These are phyloP conservation scores for Rosa multiflora DNA, from an alignment of 306 rosid species.

Conservation along the genomic window DNA sequence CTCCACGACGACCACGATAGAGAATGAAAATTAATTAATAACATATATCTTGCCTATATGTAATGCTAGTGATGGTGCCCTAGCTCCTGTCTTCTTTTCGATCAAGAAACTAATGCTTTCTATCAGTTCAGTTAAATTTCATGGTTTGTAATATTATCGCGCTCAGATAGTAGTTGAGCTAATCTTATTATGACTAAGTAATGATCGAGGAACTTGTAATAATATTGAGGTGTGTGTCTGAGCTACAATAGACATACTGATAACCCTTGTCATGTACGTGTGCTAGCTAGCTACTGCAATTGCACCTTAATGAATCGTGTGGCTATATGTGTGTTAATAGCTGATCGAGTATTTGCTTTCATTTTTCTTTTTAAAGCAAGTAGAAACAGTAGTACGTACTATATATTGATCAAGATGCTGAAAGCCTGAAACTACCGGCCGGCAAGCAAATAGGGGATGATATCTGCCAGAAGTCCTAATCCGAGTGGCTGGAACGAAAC, in stretches of 20 bases:
- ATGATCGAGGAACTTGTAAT: background rate
- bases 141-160: background rate
- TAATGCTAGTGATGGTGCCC: background rate
- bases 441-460: background rate
- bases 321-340: background rate
- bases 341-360: background rate
- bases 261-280: background rate
- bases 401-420: background rate
- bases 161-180: background rate
- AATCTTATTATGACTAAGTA: background rate
- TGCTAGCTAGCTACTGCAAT: background rate
- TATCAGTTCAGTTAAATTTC: background rate
- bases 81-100: background rate
- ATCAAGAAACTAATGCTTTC: background rate
- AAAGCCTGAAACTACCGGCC: background rate
- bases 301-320: background rate
- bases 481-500: no score
- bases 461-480: no score
- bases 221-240: background rate
- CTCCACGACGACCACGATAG: conserved; percentile 21
- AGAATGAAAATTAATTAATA: conserved; percentile 20
- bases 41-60: background rate
- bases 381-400: background rate
- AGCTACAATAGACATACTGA: background rate
- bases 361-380: background rate